Base-by-base conservation (phyloP, 495 filamentous ascomycete genomes). In the Penicillium angulare region DNA sequence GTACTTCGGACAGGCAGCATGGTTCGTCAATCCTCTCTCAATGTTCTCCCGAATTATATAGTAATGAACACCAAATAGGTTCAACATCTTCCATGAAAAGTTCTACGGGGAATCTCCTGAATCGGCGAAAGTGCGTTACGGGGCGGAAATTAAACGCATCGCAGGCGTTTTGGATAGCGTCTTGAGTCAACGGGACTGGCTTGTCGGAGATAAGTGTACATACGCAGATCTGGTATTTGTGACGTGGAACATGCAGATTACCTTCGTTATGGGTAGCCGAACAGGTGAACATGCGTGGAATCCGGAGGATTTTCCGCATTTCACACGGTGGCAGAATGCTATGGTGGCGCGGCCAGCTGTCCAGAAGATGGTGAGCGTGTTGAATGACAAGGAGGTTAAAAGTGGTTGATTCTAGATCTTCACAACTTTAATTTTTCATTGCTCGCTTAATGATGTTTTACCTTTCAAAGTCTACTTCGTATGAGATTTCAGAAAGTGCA, bases 61-160 rank as follows among this genome's bases (percentile, higher is more conserved):
- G 9, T 20, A 20, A 21, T 18, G 9, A 2, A 6, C 3, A 21
- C 6, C 10, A 21, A 1, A 23, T 21, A 39, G 18, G 36, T 39
- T 39, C 36, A 39, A 39, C 36, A 1, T 39, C 17, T 39, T 39
- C 18, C 36, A 39, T 20, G 20, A 39, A 3, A 39, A 39, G 18
- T 6, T 39, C 17, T 39, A 39, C 18, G 36, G 36, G 17, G 18
- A 39, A 5, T 39, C 18, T 20, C 36, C 36, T 0, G 36, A 51
- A 16, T 12, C 43, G 33, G 50, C 34, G 1, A 44, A 47, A 41
- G 50, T 40, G 8, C 42, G 43, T 1, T 12, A 47, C n/a, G 31
- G 22, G 7, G 1, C 12, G 22, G 40, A 43, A 10, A 3, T 43
- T 5, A 26, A 43, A n/a, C 40, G 40, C 13, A 6, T 43, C 10